Base-by-base conservation (phyloP, 176 grass and related monocot genomes). In the Cenchrus fungigraminus region DNA sequence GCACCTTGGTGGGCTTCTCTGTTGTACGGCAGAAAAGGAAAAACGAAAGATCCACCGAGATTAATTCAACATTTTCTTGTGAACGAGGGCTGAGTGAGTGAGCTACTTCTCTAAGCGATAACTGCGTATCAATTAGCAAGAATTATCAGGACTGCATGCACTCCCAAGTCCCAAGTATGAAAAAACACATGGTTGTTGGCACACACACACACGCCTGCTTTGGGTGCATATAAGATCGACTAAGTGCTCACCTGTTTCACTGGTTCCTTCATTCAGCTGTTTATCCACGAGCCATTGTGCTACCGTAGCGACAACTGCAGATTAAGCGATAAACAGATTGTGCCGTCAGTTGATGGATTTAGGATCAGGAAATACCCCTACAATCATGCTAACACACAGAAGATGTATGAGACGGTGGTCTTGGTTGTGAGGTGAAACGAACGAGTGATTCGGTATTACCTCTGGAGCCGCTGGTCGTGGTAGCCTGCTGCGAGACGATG, bases 401-500 rank as follows among this genome's bases (percentile, higher is more conserved):
- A 12, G 11, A 51, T 46, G 1, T 46, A 45, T 45, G 44, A 45
- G 47, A 13, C 50, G 50, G 51, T 4, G 51, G 51, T 53, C 12
- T 11, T 53, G 51, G 12, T 53, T 11, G 8, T 50, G 47, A 56
- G 17, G 19, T 59, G 54, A 17, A 7, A 4, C 16, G n/a, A 44
- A 5, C 25, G 79, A 1, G 45, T 46, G 6, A 45, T 3, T 15
- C 29, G 3, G 2, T 3, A 71, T 46, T 88, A 89, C 91, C 84
- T 1, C 50, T 19, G 56, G 73, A 54, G 1, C 80, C 34, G 15
- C 25, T 37, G 51, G 52, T 9, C 43, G 59, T 8, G 8, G 40
- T 70, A 57, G 79, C 83, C 73, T 91, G 89, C 25, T 91, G 77
- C 37, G 89, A 87, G 72, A 85, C 73, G 29, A 87, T 40, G 85